Percentiles rank a stretch among this genome's conserved stretches.
Evolutionary conservation across 106 monocot genomes (phyloP).

Genomic region (Dactylorhiza incarnata): DNA sequence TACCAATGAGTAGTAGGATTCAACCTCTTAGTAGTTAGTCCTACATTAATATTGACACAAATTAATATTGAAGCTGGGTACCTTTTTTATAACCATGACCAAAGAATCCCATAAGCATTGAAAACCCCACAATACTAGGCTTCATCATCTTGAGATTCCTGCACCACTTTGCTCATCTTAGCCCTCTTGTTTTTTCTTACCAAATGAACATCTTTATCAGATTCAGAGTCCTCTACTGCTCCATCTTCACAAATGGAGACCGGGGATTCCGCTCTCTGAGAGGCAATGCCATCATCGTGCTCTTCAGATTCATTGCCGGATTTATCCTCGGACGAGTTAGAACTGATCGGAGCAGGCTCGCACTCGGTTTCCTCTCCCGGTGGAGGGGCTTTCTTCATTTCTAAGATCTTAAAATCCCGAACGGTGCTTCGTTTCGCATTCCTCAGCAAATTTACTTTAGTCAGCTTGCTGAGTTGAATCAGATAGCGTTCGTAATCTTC

Average conservation of each 20-base stretch:
- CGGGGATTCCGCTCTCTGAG: constrained; percentile 6
- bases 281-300: constrained; percentile 16
- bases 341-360: constrained; percentile 13
- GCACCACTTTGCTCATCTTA: constrained; percentile 42
- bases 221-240: constrained; percentile 35
- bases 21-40: neutral
- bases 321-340: constrained; percentile 28
- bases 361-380: constrained; percentile 12
- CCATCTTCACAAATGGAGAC: constrained; percentile 14
- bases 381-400: constrained; percentile 15
- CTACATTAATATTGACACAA: neutral
- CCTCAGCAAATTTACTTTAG: constrained; percentile 76
- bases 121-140: neutral
- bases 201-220: constrained; percentile 36
- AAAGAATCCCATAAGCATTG: neutral
- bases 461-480: constrained; percentile 71
- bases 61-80: neutral
- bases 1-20: neutral
- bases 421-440: constrained; percentile 88
- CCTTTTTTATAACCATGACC: neutral
- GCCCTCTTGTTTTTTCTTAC: constrained; percentile 35
- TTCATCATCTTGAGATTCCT: constrained; percentile 65
- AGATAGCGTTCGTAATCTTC: constrained; percentile 94
- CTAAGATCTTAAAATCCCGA: constrained; percentile 80
- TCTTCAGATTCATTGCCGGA: constrained; percentile 33